Base-by-base conservation (phyloP, 208 protist species). In the Trypanosoma brucei region DNA sequence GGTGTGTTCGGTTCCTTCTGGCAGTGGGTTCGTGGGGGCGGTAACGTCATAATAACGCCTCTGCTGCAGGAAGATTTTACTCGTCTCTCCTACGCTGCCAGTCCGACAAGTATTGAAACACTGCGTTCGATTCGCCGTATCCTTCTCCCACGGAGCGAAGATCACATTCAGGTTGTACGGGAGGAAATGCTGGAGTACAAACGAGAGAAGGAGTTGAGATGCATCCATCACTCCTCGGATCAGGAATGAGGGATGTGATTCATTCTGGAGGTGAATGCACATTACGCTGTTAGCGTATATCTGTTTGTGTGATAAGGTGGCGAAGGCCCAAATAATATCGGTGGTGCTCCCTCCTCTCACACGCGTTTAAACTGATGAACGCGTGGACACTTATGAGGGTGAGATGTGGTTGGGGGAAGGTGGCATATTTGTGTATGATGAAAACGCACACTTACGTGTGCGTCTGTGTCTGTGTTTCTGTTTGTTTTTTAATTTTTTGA, bases 161-260 rank as follows among this genome's bases (percentile, higher is more conserved):
- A 95, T 62, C 85, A 88, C 60, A 86, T 82, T 34, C 86, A 92
- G 55, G 63, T 90, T 2, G 89, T 95, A 13, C 81, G 89, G 0
- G 89, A 95, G 65, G 86, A 92, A 46, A 95, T 95, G 84, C 14
- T 88, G 7, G 76, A 70, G 34, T 90, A 95, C 75, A 81, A 82
- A 68, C 51, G 50, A 31, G 65, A 72, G 30, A 91, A 88, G 67
- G 75, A 85, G 35, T 14, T 52, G 5, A 35, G 3, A 30, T 14
- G 33, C 39, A 4, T 38, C 1, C 65, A 71, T 45, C 65, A 56
- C 42, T 39, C 59, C 4, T 71, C 13, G 36, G 3, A 33, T 7
- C 11, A 40, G 48, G n/a, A n/a, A 31, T 55, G 3, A 14, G 3
- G 13, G 5, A 6, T 55, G 13, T 46, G 31, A 35, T 54, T 45